Base-by-base conservation (phyloP, 2,329 filamentous ascomycete species). In the Harringtonia aguacate region DNA sequence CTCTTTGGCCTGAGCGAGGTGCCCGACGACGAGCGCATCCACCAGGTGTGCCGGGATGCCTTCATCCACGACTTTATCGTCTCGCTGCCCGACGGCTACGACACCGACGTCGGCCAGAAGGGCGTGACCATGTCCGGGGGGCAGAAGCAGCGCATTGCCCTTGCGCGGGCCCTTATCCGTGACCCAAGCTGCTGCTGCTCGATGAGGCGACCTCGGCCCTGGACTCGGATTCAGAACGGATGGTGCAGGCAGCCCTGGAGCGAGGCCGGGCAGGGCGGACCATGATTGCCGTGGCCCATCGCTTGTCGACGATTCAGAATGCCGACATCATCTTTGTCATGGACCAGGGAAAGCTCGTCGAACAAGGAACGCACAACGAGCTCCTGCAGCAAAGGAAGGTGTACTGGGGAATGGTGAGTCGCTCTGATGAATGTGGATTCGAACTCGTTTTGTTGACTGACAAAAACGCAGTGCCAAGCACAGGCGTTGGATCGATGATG, bases 271-370 rank as follows among this genome's bases (percentile, higher is more conserved):
- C 67, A 46, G 73, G 73, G 3, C 63, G 73, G 7, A 79, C 85
- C 2, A 85, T 84, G 47, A 67, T 90, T 4, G 82, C 83, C 5
- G 83, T 90, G 12, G 85, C 85, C 1, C 86, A 89, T 58, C 69
- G 84, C 13, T 66, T 89, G 8, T 48, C 46, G 18, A 53, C 50
- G 2, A 48, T 53, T 8, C 46, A 50, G 22, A 45, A 47, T 13
- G 51, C 51, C 12, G 48, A 52, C 10, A 31, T 47, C n/a, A 89
- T 89, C 34, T 86, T 85, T 53, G 84, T 90, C 0, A 75, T 92
- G 39, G 82, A 83, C 12, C 72, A 79, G 47, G 77, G 81, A 21
- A 72, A 66, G 51, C 62, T 77, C 36, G 54, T 77, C 10, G 74
- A 77, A 57, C 62, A 69, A 55, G 74, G 73, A 12, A 75, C 55